These are phyloP conservation scores for Stellera chamaejasme DNA, from an alignment of 345 rosid genomes.

Conservation along the genomic window DNA sequence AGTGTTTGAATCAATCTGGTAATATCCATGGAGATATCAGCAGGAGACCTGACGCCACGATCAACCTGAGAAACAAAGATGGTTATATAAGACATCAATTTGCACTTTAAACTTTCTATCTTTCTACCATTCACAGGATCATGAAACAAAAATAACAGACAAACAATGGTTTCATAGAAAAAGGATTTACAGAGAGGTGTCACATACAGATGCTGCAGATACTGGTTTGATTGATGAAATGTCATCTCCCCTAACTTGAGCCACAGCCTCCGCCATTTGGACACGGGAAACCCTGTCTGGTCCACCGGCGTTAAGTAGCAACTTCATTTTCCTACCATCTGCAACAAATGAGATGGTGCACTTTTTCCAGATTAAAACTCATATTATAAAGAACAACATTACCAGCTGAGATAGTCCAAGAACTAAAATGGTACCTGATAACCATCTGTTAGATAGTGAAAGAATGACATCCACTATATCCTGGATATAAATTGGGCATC, in stretches of 20 bases:
- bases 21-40: slow-evolving; percentile 87
- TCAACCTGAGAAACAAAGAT: slow-evolving; percentile 40
- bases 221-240: slow-evolving; percentile 52
- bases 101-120: no score
- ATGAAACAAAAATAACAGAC: no score
- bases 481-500: slow-evolving; percentile 82
- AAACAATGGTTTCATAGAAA: no score
- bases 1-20: slow-evolving; percentile 49
- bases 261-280: slow-evolving; percentile 86
- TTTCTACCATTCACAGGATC: no score
- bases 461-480: slow-evolving; percentile 51
- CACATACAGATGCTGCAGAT: slow-evolving; percentile 65
- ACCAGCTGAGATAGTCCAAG: no score
- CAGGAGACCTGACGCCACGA: slow-evolving; percentile 69
- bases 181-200: no score
- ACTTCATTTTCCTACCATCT: slow-evolving; percentile 60
- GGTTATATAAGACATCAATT: neutral
- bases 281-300: slow-evolving; percentile 79
- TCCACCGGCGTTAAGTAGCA: slow-evolving; percentile 76
- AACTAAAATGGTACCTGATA: slow-evolving; percentile 35
- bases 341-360: slow-evolving; percentile 5
- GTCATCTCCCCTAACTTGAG: slow-evolving; percentile 50
- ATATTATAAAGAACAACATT: no score
- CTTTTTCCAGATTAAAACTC: slow-evolving; percentile 6
- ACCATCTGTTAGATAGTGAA: slow-evolving; percentile 45